Conservation (phyloP, 495 filamentous ascomycete genomes). For the Staphylotrichum longicolle region DNA sequence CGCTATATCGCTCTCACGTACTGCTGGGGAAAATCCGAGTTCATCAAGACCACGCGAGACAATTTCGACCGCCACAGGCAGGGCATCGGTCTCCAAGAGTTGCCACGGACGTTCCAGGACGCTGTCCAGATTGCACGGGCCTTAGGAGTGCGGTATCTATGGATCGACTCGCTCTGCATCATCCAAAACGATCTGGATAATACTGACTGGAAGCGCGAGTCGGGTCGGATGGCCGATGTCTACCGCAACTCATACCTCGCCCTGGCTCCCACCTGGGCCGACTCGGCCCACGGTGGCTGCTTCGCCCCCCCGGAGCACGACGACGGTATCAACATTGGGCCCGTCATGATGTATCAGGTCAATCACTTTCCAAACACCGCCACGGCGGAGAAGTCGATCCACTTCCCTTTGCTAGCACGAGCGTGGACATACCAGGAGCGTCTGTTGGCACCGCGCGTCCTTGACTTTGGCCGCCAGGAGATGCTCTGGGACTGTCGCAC, state of each 20-base stretch:
- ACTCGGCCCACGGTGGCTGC: neutral
- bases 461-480: neutral
- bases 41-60: neutral
- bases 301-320: neutral
- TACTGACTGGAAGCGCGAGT: conserved; percentile 38
- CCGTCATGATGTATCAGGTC: neutral
- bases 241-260: conserved; percentile 34
- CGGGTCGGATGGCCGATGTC: conserved; percentile 35
- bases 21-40: no score
- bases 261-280: conserved; percentile 17
- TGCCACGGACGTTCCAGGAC: conserved; percentile 33
- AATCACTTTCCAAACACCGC: neutral
- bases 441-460: neutral
- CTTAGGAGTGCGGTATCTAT: conserved; percentile 25
- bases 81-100: conserved; percentile 14
- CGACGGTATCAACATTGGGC: neutral
- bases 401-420: conserved; percentile 3
- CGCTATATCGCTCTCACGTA: no score
- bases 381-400: neutral
- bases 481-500: conserved; percentile 12
- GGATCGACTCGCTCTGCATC: conserved; percentile 33
- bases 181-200: conserved; percentile 16
- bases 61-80: neutral
- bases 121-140: conserved; percentile 23
- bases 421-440: conserved; percentile 16